phyloP scores from a whole-genome alignment of 2,329 filamentous ascomycete genomes.

The Arthrobotrys megalospora region DNA sequence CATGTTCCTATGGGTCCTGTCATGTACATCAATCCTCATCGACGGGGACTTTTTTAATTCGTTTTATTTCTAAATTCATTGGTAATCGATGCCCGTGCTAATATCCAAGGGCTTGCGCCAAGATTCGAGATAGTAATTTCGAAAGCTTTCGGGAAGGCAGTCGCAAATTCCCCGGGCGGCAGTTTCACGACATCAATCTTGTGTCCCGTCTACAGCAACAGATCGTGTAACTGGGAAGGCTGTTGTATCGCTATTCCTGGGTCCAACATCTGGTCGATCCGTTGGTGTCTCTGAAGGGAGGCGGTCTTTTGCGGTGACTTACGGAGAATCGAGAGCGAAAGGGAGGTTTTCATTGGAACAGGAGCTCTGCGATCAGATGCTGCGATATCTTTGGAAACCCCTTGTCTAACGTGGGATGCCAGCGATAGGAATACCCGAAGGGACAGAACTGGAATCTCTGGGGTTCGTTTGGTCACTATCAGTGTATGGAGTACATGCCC shows the following conservation, averaged over 20 bases:
- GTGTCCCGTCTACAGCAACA: slow-evolving; percentile 1
- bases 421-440: slow-evolving; percentile 40
- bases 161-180: slow-evolving; percentile 25
- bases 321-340: slow-evolving; percentile 13
- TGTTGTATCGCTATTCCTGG: slow-evolving; percentile 9
- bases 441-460: slow-evolving; percentile 17
- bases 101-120: slow-evolving; percentile 31
- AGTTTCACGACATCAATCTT: slow-evolving; percentile 44
- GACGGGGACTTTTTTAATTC: slow-evolving; percentile 56
- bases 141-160: slow-evolving; percentile 36
- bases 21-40: slow-evolving; percentile 36
- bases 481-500: slow-evolving; percentile 33
- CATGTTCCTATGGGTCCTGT: slow-evolving; percentile 38
- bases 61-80: slow-evolving; percentile 14
- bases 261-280: not conserved
- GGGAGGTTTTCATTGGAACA: slow-evolving; percentile 1
- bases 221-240: slow-evolving; percentile 31
- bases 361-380: slow-evolving; percentile 45
- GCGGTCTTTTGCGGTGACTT: not conserved
- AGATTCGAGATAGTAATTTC: slow-evolving; percentile 10
- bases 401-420: slow-evolving; percentile 52
- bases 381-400: slow-evolving; percentile 33
- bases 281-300: slow-evolving; percentile 8
- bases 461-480: slow-evolving; percentile 51
- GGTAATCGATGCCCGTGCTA: slow-evolving; percentile 28